Evolutionary conservation across 306 rosid genomes (phyloP).

Genomic region (Cucumis cinereus): DNA sequence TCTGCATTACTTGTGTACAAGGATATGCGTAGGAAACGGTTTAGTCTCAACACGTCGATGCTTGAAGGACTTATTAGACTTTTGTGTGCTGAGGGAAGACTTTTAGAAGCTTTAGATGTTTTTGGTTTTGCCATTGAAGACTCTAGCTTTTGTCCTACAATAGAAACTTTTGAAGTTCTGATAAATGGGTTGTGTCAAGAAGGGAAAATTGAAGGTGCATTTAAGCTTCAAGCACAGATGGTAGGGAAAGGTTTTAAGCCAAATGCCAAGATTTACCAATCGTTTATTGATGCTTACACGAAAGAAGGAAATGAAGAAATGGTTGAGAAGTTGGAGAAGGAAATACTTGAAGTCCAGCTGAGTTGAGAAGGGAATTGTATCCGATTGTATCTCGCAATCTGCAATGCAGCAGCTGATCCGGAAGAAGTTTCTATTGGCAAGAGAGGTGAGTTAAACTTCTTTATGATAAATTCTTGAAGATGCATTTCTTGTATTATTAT

Average conservation of each 20-base stretch:
- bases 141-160: conserved; percentile 29
- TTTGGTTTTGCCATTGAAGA: conserved; percentile 21
- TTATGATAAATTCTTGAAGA: background rate
- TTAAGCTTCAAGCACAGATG: conserved; percentile 80
- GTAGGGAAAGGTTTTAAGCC: conserved; percentile 57
- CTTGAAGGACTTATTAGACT: conserved; percentile 29
- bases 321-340: conserved; percentile 46
- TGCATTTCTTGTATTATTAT: background rate
- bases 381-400: background rate
- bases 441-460: background rate
- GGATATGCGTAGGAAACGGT: conserved; percentile 54
- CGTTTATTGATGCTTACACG: conserved; percentile 44
- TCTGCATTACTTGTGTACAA: conserved; percentile 47
- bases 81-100: conserved; percentile 35
- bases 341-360: conserved; percentile 36
- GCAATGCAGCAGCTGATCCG: background rate
- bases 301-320: conserved; percentile 47
- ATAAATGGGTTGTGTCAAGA: conserved; percentile 44
- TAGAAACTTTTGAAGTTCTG: conserved; percentile 45
- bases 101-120: conserved; percentile 40
- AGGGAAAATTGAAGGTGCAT: conserved; percentile 50
- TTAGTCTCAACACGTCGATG: conserved; percentile 31
- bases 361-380: conserved; percentile 12
- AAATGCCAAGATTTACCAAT: conserved; percentile 34
- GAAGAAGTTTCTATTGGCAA: background rate